phyloP scores from a whole-genome alignment of 1,139 yeast species.

The Kluyveromyces sp. region DNA sequence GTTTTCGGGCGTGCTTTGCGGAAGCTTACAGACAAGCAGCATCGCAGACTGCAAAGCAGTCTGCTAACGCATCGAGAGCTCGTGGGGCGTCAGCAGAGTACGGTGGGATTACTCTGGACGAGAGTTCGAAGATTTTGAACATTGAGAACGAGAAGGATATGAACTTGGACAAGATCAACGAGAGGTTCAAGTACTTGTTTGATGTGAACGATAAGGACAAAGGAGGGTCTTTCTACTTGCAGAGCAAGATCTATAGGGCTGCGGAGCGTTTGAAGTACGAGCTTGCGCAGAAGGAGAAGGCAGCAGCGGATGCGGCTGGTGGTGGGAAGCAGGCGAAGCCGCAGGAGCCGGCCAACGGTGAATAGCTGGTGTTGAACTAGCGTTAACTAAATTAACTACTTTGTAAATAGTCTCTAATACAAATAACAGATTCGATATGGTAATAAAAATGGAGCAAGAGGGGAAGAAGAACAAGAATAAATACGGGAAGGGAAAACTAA shows the following conservation, averaged over 20 bases:
- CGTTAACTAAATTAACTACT: neutral
- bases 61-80: slow-evolving; percentile 44
- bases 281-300: slow-evolving; percentile 33
- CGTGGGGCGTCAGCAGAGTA: slow-evolving; percentile 43
- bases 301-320: neutral
- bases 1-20: slow-evolving; percentile 96
- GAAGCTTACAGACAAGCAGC: slow-evolving; percentile 98
- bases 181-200: slow-evolving; percentile 74
- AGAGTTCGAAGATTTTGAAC: slow-evolving; percentile 85
- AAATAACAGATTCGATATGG: neutral
- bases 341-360: neutral
- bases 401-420: neutral
- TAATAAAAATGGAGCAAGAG: neutral
- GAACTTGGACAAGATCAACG: slow-evolving; percentile 54
- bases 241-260: slow-evolving; percentile 86
- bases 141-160: slow-evolving; percentile 50
- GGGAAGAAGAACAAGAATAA: neutral
- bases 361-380: slow-evolving; percentile 1
- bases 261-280: slow-evolving; percentile 56
- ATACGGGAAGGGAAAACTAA: slow-evolving; percentile 11
- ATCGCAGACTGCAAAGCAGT: slow-evolving; percentile 67
- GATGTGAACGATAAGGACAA: slow-evolving; percentile 87
- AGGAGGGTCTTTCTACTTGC: slow-evolving; percentile 89
- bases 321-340: neutral
- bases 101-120: slow-evolving; percentile 80